A percentile compares a stretch with the other conserved stretches of the same genome.
Evolutionary conservation across 257 asterid species (phyloP).

Genomic region (Penstemon eatonii): DNA sequence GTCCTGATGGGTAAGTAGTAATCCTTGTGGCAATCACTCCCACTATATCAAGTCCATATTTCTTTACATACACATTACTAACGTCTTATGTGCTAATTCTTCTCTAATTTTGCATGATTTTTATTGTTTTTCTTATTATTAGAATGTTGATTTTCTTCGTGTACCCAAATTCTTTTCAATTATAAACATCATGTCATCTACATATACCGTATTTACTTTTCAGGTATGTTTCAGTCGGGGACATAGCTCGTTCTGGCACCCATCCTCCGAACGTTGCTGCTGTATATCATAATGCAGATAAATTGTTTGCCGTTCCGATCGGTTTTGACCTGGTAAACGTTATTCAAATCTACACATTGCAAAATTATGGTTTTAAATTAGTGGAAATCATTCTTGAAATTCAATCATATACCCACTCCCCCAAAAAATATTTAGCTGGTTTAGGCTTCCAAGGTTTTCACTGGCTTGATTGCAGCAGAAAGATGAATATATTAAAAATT

Average conservation of each 20-base stretch:
- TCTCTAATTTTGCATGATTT: too few species aligned
- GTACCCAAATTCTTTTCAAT: not conserved
- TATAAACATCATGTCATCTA: conserved; percentile 10
- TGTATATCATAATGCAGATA: conserved; percentile 56
- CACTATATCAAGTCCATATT: not conserved
- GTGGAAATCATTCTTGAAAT: not conserved
- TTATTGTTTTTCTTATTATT: not conserved
- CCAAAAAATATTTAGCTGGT: too few species aligned
- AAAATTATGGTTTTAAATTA: not conserved
- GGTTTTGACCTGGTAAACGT: conserved; percentile 89
- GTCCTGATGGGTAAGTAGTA: conserved; percentile 74
- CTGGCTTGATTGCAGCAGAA: not conserved
- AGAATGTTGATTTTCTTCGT: not conserved
- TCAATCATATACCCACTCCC: not conserved
- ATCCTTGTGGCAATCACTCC: not conserved
- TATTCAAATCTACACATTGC: not conserved
- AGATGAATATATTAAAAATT: not conserved
- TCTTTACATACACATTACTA: not conserved
- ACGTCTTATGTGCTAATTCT: too few species aligned
- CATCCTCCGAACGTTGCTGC: conserved; percentile 94
- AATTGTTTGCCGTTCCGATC: conserved; percentile 60
- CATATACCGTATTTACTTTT: conserved; percentile 13
- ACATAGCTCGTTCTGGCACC: conserved; percentile 75
- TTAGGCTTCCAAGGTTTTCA: not conserved
- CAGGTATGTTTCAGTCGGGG: conserved; percentile 89